Conservation (phyloP, 768 basidiomycete genomes). For the Lanmaoa pseudosensibilis region DNA sequence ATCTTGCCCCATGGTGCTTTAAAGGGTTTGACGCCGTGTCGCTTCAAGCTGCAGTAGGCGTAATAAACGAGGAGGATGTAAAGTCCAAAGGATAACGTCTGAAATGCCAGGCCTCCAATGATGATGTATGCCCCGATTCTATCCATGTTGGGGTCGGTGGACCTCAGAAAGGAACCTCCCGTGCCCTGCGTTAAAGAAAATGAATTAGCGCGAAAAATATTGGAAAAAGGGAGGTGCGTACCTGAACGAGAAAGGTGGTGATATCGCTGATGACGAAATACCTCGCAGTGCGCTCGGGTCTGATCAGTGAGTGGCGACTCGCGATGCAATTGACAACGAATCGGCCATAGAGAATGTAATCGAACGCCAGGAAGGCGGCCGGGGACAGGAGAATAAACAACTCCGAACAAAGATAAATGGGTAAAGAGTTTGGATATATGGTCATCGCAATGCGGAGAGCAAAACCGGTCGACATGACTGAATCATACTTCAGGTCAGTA, state of each 20-base stretch:
- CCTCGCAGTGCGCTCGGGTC: slow-evolving; percentile 23
- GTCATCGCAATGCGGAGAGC: slow-evolving; percentile 19
- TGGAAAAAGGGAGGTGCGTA: background rate
- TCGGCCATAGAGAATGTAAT: slow-evolving; percentile 35
- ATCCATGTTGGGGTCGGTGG: background rate
- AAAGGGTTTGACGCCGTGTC: slow-evolving; percentile 1
- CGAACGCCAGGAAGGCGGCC: slow-evolving; percentile 33
- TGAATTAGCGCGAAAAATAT: background rate
- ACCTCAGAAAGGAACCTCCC: slow-evolving; percentile 23
- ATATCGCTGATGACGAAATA: slow-evolving; percentile 32
- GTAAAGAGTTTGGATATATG: slow-evolving; percentile 21
- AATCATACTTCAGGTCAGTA: background rate
- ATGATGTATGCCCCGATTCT: slow-evolving; percentile 21
- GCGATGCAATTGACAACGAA: slow-evolving; percentile 22
- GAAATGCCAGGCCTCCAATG: slow-evolving; percentile 27
- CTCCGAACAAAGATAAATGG: slow-evolving; percentile 16
- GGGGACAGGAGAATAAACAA: slow-evolving; percentile 30
- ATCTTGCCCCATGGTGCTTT: slow-evolving; percentile 20
- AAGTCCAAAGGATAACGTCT: slow-evolving; percentile 26
- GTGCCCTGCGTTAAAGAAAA: slow-evolving; percentile 9
- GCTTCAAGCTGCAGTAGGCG: slow-evolving; percentile 15
- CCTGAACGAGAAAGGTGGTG: slow-evolving; percentile 31
- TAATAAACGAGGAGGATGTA: slow-evolving; percentile 18
- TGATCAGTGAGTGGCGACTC: slow-evolving; percentile 22
- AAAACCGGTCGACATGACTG: slow-evolving; percentile 26